Base-by-base conservation (phyloP, 83 land plant species). In the Larix sibirica region DNA sequence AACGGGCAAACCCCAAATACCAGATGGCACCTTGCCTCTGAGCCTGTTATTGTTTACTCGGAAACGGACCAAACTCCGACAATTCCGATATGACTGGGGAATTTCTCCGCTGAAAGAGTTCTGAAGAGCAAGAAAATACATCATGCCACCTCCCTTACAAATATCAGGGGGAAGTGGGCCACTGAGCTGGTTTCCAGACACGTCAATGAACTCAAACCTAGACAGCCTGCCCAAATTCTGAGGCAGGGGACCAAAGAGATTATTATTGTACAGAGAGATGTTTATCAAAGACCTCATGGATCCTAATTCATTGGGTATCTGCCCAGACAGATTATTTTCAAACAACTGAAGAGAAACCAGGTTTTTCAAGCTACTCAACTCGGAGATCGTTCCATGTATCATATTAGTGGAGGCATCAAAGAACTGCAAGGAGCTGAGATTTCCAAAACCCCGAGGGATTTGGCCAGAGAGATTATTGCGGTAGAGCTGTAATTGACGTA, bases 91-190 rank as follows among this genome's bases (percentile, higher is more conserved):
- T 28, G 80, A 85, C 23, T 68, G 85, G n/a, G 96, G 96, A 14
- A 93, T 85, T 12, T 78, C 71, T 13, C 96, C 96, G 73, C 84
- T 71, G 87, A 93, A 88, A 0, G 71, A 71, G 83, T 93, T 93
- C 56, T 88, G 70, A 17, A 91, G 90, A 44, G 91, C 28, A 47
- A 88, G 67, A 6, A 93, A 82, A 40, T 81, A 84, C 54, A 7
- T 54, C 92, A 93, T 83, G 54, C 62, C 84, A 23, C 89, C 89
- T 50, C 58, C 77, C 79, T 82, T 83, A 87, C 96, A 93, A 87
- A 93, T 89, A 14, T 88, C 88, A 20, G 24, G 77, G 12, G 95
- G 96, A 3, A 93, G 88, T 1, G 67, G 50, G 0, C 96, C 96
- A 13, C 92, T 63, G 17, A 93, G 75, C 16, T 17, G 73, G 68